Percentiles rank a stretch among this genome's conserved stretches.
These are phyloP conservation scores for Pseudocercospora eumusae DNA, from an alignment of 2,329 filamentous ascomycete species.

Conservation along the genomic window DNA sequence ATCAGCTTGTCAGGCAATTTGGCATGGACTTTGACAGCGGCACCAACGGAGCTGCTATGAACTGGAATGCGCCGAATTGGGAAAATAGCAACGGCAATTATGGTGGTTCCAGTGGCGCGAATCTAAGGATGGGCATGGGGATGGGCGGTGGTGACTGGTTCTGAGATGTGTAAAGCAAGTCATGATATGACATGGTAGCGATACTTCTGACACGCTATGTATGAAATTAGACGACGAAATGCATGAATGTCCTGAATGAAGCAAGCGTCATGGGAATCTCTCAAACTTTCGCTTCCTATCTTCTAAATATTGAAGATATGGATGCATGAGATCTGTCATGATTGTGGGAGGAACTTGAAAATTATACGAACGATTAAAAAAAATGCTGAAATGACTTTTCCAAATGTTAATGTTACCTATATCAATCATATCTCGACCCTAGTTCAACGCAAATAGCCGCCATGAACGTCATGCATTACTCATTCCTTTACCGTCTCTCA, in stretches of 20 bases:
- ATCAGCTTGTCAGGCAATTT: constrained; percentile 51
- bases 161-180: constrained; percentile 13
- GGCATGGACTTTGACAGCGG: constrained; percentile 45
- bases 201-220: no score
- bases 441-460: background rate
- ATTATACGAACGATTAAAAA: background rate
- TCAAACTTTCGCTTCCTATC: no score
- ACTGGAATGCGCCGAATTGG: constrained; percentile 22
- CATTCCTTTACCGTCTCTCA: background rate
- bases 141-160: constrained; percentile 37
- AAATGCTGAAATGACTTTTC: background rate
- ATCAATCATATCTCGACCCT: no score
- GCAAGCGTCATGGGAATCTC: no score
- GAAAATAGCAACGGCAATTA: constrained; percentile 18
- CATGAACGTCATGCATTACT: background rate
- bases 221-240: background rate
- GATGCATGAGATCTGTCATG: background rate
- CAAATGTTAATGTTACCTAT: no score
- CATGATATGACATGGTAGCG: background rate
- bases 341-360: no score
- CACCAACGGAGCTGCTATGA: constrained; percentile 7
- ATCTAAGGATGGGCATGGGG: constrained; percentile 34
- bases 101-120: constrained; percentile 3
- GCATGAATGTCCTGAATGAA: background rate
- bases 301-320: no score